Evolutionary conservation across 139 green algal genomes (phyloP).

Genomic region (Chlamydomonas asymmetrica): DNA sequence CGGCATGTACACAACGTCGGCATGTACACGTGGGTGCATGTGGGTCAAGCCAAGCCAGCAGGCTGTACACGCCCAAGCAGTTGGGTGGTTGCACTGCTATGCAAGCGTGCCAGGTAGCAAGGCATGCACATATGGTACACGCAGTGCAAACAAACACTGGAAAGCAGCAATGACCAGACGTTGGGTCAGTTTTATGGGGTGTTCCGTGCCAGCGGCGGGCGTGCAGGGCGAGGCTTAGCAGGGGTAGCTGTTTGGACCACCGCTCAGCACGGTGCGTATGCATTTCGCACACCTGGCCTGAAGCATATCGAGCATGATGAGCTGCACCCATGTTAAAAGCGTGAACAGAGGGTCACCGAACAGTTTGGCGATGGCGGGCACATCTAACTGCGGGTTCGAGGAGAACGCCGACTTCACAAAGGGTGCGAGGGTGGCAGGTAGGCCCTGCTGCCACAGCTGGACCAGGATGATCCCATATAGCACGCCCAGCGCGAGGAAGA

Average conservation of each 20-base stretch:
- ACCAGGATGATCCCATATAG: not conserved
- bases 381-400: not conserved
- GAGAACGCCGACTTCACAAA: not conserved
- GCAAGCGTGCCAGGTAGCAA: not conserved
- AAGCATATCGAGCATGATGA: conserved; percentile 16
- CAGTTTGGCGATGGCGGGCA: conserved; percentile 2
- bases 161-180: too few species aligned
- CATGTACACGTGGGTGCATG: not conserved
- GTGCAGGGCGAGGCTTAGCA: not conserved
- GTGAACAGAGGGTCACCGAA: conserved; percentile 6
- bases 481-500: not conserved
- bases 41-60: not conserved
- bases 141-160: too few species aligned
- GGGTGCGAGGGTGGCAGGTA: not conserved
- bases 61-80: not conserved
- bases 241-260: not conserved
- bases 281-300: conserved; percentile 10
- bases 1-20: not conserved
- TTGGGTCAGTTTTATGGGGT: too few species aligned
- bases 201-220: not conserved
- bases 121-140: not conserved
- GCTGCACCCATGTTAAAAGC: conserved; percentile 16
- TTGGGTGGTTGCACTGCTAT: not conserved
- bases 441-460: conserved; percentile 3
- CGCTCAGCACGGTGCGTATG: too few species aligned